phyloP scores from a whole-genome alignment of 202 grass and related monocot genomes.

The Alloteropsis angusta region DNA sequence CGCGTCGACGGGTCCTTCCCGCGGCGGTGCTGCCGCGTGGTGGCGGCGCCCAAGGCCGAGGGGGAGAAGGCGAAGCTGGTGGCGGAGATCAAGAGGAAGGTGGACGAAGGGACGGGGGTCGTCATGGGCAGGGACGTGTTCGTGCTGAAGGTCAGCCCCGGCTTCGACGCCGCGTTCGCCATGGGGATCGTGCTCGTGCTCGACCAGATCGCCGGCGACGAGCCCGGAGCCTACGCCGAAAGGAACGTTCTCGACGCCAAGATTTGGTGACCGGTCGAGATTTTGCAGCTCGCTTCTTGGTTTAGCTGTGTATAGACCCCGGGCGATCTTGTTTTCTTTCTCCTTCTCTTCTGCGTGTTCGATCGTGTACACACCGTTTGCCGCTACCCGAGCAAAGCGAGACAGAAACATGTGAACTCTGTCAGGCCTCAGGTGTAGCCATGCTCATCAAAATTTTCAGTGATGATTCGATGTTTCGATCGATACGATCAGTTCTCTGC shows the following conservation, averaged over 20 bases:
- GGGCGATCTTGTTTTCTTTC: background rate
- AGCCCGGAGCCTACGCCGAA: background rate
- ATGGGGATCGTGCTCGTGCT: slow-evolving; percentile 87
- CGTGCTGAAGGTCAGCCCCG: slow-evolving; percentile 44
- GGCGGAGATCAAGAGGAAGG: slow-evolving; percentile 80
- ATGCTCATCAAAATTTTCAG: background rate
- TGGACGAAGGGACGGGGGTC: slow-evolving; percentile 45
- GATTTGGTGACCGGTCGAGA: slow-evolving; percentile 1
- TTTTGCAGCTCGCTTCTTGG: background rate
- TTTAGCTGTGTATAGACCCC: background rate
- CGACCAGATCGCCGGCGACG: slow-evolving; percentile 57
- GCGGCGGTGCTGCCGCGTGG: slow-evolving; percentile 68
- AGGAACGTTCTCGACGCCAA: background rate
- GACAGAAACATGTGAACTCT: background rate
- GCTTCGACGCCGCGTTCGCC: slow-evolving; percentile 67
- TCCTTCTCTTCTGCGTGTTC: background rate
- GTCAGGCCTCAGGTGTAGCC: background rate
- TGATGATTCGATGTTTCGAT: background rate
- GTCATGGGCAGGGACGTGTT: slow-evolving; percentile 84
- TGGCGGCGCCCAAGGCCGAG: slow-evolving; percentile 13
- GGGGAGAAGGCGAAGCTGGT: slow-evolving; percentile 36
- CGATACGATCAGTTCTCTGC: background rate
- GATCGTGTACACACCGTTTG: no score
- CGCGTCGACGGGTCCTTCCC: slow-evolving; percentile 78
- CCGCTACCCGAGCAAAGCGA: background rate